A percentile compares a stretch with the other conserved stretches of the same genome.
These are phyloP conservation scores for Ananas comosus DNA, from an alignment of 176 grass and related monocot species.

Conservation along the genomic window DNA sequence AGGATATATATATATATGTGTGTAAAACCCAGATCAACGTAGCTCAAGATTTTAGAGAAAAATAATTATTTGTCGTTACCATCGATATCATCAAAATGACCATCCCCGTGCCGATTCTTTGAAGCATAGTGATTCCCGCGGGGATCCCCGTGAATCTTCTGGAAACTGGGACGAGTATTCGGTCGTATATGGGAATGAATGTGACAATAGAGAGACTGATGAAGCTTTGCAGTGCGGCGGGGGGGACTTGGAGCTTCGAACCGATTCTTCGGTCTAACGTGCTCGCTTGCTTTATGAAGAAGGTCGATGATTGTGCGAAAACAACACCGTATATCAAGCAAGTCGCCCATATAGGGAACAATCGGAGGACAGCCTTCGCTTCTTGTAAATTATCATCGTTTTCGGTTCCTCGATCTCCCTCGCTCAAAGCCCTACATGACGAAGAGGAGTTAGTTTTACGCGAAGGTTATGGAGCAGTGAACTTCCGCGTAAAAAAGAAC, in stretches of 20 bases:
- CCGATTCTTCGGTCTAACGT: conserved; percentile 35
- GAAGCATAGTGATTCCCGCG: conserved; percentile 41
- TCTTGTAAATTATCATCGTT: background rate
- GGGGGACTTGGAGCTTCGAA: conserved; percentile 20
- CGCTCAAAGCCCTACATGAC: conserved; percentile 10
- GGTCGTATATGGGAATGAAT: conserved; percentile 43
- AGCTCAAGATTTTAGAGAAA: too few relatives aligned
- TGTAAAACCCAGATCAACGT: too few relatives aligned
- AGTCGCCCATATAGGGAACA: conserved; percentile 38
- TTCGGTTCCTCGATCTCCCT: background rate
- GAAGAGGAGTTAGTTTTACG: too few relatives aligned
- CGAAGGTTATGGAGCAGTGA: background rate
- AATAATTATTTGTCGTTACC: too few relatives aligned
- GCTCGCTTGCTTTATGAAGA: conserved; percentile 45
- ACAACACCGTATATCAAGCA: conserved; percentile 34
- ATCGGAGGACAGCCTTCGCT: conserved; percentile 10
- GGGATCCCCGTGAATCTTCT: conserved; percentile 22
- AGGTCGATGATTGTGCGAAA: conserved; percentile 41
- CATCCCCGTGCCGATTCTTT: conserved; percentile 43
- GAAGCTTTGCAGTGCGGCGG: conserved; percentile 29
- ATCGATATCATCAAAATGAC: conserved; percentile 19
- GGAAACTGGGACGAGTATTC: conserved; percentile 22
- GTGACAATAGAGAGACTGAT: conserved; percentile 26
- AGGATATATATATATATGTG: too few relatives aligned
- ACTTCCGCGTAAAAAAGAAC: background rate